phyloP scores from a whole-genome alignment of 2,329 filamentous ascomycete species.

The Penicillium brevicompactum region DNA sequence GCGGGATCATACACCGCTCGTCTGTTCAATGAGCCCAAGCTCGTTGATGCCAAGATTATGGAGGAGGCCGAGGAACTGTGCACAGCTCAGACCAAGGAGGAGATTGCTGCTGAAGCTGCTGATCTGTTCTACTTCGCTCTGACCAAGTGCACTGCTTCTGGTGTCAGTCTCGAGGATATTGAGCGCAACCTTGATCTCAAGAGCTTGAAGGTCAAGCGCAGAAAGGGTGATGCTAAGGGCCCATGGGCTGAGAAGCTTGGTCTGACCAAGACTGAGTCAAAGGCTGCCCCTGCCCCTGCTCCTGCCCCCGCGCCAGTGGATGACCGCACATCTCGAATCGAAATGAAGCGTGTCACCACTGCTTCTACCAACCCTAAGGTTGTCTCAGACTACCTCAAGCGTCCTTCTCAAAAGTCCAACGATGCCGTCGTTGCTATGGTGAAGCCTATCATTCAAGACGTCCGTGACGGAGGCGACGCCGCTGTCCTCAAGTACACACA shows the following conservation, averaged over 20 bases:
- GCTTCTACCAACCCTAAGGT: slow-evolving; percentile 64
- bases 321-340: slow-evolving; percentile 63
- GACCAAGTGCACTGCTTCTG: slow-evolving; percentile 82
- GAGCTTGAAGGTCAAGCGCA: slow-evolving; percentile 90
- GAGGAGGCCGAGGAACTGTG: slow-evolving; percentile 97
- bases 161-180: slow-evolving; percentile 83
- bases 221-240: slow-evolving; percentile 90
- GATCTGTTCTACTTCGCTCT: slow-evolving; percentile 96
- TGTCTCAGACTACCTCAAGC: slow-evolving; percentile 74
- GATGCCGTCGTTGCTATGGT: slow-evolving; percentile 91
- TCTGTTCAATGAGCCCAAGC: slow-evolving; percentile 86
- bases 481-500: slow-evolving; percentile 91
- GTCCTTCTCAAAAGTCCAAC: slow-evolving; percentile 92
- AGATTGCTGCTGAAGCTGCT: slow-evolving; percentile 91
- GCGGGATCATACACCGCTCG: slow-evolving; percentile 90
- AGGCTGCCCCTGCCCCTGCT: slow-evolving; percentile 36
- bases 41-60: slow-evolving; percentile 94
- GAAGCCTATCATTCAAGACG: slow-evolving; percentile 85
- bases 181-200: slow-evolving; percentile 92
- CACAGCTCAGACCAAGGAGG: slow-evolving; percentile 76
- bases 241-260: slow-evolving; percentile 86
- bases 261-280: slow-evolving; percentile 46
- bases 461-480: slow-evolving; percentile 80
- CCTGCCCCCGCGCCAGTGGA: slow-evolving; percentile 54
- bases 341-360: slow-evolving; percentile 79